Percentiles rank a stretch among this genome's conserved stretches.
Conservation (phyloP, 345 rosid species). For the Lepidium aucheri region DNA sequence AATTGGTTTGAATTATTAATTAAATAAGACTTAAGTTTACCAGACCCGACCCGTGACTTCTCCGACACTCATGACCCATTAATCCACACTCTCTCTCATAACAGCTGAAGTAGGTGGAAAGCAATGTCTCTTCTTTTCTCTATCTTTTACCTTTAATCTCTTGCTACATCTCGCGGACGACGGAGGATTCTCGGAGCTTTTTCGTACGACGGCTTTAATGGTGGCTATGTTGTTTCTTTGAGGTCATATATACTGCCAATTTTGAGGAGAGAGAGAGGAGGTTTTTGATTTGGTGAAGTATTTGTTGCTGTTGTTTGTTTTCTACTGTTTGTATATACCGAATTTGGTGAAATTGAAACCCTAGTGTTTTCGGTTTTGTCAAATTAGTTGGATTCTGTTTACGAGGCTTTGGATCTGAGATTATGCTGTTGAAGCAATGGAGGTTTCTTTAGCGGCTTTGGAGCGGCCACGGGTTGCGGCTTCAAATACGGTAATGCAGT, state of each 20-base stretch:
- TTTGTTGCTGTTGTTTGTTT: conserved; percentile 8
- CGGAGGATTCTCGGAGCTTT: not conserved
- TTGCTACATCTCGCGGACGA: conserved; percentile 11
- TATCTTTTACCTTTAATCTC: not conserved
- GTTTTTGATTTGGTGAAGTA: not conserved
- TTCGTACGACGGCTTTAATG: not conserved
- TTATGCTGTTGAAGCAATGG: conserved; percentile 50
- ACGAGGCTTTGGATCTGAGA: conserved; percentile 24
- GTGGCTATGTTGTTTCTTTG: not conserved
- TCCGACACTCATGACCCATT: conserved; percentile 29
- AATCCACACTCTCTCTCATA: conserved; percentile 17
- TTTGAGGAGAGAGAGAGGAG: not conserved
- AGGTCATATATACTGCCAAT: not conserved
- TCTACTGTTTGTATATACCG: conserved; percentile 1
- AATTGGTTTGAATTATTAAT: conserved; percentile 14
- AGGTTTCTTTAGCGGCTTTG: conserved; percentile 72
- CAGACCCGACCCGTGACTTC: conserved; percentile 28
- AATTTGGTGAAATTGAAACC: conserved; percentile 15
- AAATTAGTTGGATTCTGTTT: not conserved
- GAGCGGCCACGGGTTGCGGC: conserved; percentile 67
- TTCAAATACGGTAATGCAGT: conserved; percentile 59
- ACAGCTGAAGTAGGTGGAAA: conserved; percentile 41
- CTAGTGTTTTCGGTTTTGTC: not conserved
- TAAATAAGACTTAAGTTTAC: conserved; percentile 13
- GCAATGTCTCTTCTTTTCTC: conserved; percentile 36